Evolutionary conservation across 2,329 filamentous ascomycete genomes (phyloP), one percentile per base, ranked within the genome.

Genomic region (Ascosphaera aggregata): DNA sequence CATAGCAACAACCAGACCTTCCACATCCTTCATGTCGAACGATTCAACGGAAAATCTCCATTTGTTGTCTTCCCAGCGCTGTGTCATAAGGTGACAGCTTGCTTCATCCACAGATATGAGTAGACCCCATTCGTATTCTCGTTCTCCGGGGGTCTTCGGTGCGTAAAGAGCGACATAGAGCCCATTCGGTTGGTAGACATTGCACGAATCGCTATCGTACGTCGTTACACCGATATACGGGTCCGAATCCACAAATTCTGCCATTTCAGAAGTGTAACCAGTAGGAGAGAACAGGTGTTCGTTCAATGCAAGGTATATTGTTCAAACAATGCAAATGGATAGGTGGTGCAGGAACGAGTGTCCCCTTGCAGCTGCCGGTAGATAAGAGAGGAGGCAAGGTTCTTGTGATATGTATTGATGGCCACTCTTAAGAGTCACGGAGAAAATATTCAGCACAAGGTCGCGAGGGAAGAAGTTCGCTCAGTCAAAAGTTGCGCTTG

Each of bases 141-240:
- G n/a, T 17, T 34, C 39, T 13, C 38, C 27, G 16, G 32, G 27
- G 18, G 22, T 4, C 8, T 31, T 39, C 4, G 41, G 40, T 24
- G 41, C 38, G 36, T 38, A 43, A 15, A 45, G 31, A 11, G 43
- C 39, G 31, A 43, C 20, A 38, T 46, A 46, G 31, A 45, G 35
- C 1, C 41, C 42, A 17, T 46, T 43, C 9, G 22, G 18, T 16
- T 46, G 42, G 19, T 32, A 32, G 30, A 5, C 4, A 32, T n/a
- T n/a, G 15, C 13, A n/a, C 4, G 4, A 9, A 3, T 9, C 15
- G 4, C 13, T n/a, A 32, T 32, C 30, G 13, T 13, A 32, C 11
- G 30, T 32, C 11, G 13, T 32, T n/a, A 32, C 30, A n/a, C 30
- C 30, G 4, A 7, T n/a, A n/a, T 32, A 32, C 15, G 30, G 30